These are phyloP conservation scores for Caryocar brasiliense DNA, from an alignment of 441 rosid species.

Conservation along the genomic window DNA sequence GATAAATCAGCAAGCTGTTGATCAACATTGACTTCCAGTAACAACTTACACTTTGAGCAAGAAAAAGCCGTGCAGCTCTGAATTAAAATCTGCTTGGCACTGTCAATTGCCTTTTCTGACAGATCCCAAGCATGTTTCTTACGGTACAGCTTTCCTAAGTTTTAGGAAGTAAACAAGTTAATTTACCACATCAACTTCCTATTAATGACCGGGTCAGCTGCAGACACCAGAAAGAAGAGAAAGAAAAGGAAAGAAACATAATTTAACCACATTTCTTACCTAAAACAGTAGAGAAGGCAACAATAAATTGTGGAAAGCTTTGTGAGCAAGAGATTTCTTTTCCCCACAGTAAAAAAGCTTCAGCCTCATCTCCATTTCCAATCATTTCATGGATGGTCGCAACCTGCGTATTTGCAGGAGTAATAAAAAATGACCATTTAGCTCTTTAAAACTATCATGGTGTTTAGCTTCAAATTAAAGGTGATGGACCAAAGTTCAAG, in stretches of 20 bases:
- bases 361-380: conserved; percentile 84
- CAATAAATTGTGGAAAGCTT: conserved; percentile 45
- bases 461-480: not conserved
- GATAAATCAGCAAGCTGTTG: conserved; percentile 64
- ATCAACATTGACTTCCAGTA: conserved; percentile 48
- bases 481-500: conserved; percentile 2
- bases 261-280: no score
- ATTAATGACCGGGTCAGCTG: no score
- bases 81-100: conserved; percentile 42
- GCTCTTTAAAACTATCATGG: not conserved
- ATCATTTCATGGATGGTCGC: conserved; percentile 61
- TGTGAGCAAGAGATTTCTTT: conserved; percentile 56
- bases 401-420: conserved; percentile 38
- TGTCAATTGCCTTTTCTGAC: conserved; percentile 58
- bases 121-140: conserved; percentile 50
- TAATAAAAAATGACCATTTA: not conserved
- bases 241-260: no score
- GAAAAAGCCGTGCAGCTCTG: conserved; percentile 26
- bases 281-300: conserved; percentile 66
- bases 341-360: conserved; percentile 68
- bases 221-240: not conserved
- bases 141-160: conserved; percentile 62
- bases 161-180: conserved; percentile 9
- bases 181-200: not conserved
- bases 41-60: conserved; percentile 56